Evolutionary conservation across 1,139 yeast species (phyloP).

Genomic region (Zygosaccharomyces sapae): DNA sequence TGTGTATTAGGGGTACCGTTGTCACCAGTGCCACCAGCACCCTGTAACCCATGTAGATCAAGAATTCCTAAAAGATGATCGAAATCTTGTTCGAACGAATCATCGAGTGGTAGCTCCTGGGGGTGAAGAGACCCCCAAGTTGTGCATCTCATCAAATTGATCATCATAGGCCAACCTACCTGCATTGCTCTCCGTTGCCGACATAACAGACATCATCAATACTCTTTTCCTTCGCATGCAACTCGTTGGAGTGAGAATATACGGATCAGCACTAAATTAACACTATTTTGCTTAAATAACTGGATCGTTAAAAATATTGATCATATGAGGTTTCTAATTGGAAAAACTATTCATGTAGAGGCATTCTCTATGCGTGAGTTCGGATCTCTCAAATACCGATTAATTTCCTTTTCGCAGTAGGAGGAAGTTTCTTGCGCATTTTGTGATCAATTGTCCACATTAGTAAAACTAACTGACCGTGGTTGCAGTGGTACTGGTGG

Average conservation of each 20-base stretch:
- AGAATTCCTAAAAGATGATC: not conserved
- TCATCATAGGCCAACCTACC: constrained; percentile 1
- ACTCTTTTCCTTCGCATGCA: not conserved
- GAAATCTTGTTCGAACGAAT: constrained; percentile 2
- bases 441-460: not conserved
- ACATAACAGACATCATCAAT: constrained; percentile 5
- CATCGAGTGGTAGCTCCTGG: constrained; percentile 4
- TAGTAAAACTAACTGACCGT: not conserved
- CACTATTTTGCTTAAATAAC: not conserved
- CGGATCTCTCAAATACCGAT: not conserved
- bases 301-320: not conserved
- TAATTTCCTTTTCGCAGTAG: not conserved
- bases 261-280: not conserved
- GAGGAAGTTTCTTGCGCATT: not conserved
- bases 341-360: not conserved
- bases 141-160: constrained; percentile 5
- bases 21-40: not conserved
- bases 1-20: not conserved
- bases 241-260: not conserved
- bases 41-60: not conserved
- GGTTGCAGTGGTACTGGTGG: too few relatives aligned
- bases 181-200: not conserved
- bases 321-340: not conserved
- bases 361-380: not conserved
- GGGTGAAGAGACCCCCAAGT: constrained; percentile 3